phyloP scores from a whole-genome alignment of 306 rosid genomes.

The Delonix regia region DNA sequence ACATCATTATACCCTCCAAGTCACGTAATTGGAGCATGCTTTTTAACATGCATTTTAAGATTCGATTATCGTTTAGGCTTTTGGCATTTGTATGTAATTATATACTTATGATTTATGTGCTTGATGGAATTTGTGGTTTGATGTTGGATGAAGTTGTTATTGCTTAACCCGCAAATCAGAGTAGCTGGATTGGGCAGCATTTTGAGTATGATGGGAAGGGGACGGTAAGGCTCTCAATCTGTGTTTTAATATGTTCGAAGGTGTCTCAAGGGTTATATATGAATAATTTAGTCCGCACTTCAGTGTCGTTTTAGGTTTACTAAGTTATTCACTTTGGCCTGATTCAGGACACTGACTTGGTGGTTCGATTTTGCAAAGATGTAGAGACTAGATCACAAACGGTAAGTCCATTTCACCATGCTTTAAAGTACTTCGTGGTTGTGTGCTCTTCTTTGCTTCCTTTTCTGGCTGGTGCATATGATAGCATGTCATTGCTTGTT shows the following conservation, averaged over 20 bases:
- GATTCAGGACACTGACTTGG: slow-evolving; percentile 79
- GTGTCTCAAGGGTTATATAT: not conserved
- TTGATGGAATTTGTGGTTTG: not conserved
- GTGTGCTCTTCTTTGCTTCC: not conserved
- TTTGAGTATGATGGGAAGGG: slow-evolving; percentile 72
- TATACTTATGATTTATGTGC: not conserved
- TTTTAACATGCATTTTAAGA: not conserved
- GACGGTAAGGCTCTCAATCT: slow-evolving; percentile 56
- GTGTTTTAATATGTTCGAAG: slow-evolving; percentile 10
- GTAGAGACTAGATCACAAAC: slow-evolving; percentile 87
- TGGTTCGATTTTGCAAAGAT: slow-evolving; percentile 84
- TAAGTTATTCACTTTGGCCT: slow-evolving; percentile 33
- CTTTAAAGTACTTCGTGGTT: slow-evolving; percentile 36
- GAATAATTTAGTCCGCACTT: slow-evolving; percentile 6
- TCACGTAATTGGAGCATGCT: slow-evolving; percentile 2
- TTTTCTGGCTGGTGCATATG: not conserved
- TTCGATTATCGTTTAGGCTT: slow-evolving; percentile 14
- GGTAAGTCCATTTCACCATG: slow-evolving; percentile 62
- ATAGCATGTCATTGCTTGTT: slow-evolving; percentile 10
- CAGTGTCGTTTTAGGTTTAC: slow-evolving; percentile 26
- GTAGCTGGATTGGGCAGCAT: slow-evolving; percentile 70
- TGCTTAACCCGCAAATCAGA: slow-evolving; percentile 64
- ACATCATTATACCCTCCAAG: slow-evolving; percentile 10
- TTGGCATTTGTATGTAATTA: not conserved
- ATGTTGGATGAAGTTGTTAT: slow-evolving; percentile 19